Evolutionary conservation across 305 asterid genomes (phyloP).

Genomic region (Caryopteris hybrid): DNA sequence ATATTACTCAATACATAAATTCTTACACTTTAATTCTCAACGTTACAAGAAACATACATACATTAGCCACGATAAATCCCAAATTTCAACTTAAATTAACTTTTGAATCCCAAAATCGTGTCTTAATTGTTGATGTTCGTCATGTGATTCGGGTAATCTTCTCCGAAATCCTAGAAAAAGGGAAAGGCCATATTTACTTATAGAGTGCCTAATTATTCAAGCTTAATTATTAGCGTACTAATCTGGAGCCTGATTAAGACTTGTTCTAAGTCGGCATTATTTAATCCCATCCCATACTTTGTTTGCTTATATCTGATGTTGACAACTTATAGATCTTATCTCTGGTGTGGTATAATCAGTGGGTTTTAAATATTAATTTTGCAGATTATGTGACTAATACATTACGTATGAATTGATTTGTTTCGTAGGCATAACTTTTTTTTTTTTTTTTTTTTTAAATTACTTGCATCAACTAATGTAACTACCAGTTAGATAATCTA

Average conservation of each 20-base stretch:
- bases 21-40: no score
- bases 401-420: conserved; percentile 17
- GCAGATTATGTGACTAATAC: conserved; percentile 20
- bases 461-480: neutral
- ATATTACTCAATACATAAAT: no score
- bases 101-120: no score
- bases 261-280: conserved; percentile 28
- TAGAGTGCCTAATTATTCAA: conserved; percentile 8
- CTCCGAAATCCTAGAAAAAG: conserved; percentile 21
- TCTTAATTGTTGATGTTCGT: no score
- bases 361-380: neutral
- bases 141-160: conserved; percentile 21
- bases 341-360: neutral
- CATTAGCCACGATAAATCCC: no score
- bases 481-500: neutral
- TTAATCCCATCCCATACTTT: conserved; percentile 1
- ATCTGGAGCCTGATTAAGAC: conserved; percentile 26
- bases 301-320: neutral
- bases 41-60: no score
- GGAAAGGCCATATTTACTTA: conserved; percentile 19
- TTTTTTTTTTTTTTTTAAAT: neutral
- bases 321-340: conserved; percentile 7
- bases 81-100: no score
- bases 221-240: conserved; percentile 22
- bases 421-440: no score